Conservation (phyloP, 2,329 filamentous ascomycete genomes). For the Ophiocordyceps camponoti-leonardi region DNA sequence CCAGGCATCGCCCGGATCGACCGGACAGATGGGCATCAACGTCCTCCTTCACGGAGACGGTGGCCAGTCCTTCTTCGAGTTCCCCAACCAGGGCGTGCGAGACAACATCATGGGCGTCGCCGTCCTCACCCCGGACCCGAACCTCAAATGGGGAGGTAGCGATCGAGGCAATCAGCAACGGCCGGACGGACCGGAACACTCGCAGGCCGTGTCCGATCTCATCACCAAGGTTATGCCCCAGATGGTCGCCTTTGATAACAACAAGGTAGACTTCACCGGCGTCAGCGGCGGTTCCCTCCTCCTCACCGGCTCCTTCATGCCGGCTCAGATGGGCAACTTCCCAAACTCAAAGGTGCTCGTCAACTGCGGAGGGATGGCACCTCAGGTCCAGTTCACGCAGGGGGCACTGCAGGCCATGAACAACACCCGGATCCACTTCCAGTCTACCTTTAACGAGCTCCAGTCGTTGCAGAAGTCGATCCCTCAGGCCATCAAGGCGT, state of each 20-base stretch:
- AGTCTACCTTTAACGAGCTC: slow-evolving; percentile 35
- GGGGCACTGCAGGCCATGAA: slow-evolving; percentile 20
- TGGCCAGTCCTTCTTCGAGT: slow-evolving; percentile 40
- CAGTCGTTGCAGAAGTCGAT: slow-evolving; percentile 29
- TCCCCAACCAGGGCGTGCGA: slow-evolving; percentile 36
- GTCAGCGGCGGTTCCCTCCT: slow-evolving; percentile 36
- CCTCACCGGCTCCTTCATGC: slow-evolving; percentile 39
- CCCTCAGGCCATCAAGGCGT: slow-evolving; percentile 30
- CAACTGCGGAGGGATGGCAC: slow-evolving; percentile 35
- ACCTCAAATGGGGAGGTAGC: slow-evolving; percentile 41
- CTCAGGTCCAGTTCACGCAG: slow-evolving; percentile 32
- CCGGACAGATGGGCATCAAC: slow-evolving; percentile 30
- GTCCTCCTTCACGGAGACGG: slow-evolving; percentile 43
- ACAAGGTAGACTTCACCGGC: slow-evolving; percentile 38
- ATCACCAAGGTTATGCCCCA: slow-evolving; percentile 30
- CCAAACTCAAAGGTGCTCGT: slow-evolving; percentile 32
- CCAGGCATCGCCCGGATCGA: slow-evolving; percentile 10
- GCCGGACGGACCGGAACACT: slow-evolving; percentile 36
- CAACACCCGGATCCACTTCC: slow-evolving; percentile 36
- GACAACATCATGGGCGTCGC: slow-evolving; percentile 32
- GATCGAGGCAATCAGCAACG: slow-evolving; percentile 24
- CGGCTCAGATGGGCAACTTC: slow-evolving; percentile 33
- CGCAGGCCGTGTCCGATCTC: slow-evolving; percentile 36
- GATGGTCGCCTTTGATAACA: slow-evolving; percentile 33
- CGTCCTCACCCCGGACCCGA: slow-evolving; percentile 33